Percentiles rank a stretch among this genome's conserved stretches.
Evolutionary conservation across 805 yeast species (phyloP).

Genomic region (Wickerhamiella nectarea): DNA sequence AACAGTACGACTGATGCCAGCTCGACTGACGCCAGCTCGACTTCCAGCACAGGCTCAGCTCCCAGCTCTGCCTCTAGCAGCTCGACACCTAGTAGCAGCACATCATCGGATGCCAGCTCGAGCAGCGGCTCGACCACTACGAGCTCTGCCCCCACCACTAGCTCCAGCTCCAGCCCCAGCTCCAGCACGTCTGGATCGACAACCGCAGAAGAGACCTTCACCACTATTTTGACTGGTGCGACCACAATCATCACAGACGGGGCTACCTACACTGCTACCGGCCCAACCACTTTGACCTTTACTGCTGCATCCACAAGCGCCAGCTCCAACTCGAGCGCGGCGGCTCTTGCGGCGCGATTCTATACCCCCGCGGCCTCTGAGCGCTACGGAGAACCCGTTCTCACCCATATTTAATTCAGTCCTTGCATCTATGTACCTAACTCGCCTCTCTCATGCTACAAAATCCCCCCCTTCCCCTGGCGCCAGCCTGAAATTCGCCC

Average conservation of each 20-base stretch:
- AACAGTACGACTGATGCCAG: not conserved
- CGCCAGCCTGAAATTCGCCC: too few species aligned
- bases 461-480: too few species aligned
- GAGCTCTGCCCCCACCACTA: too few species aligned
- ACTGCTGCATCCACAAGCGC: too few species aligned
- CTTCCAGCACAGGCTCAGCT: not conserved
- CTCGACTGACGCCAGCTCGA: not conserved
- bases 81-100: not conserved
- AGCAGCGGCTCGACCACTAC: not conserved
- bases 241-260: too few species aligned
- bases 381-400: not conserved
- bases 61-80: not conserved
- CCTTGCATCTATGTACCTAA: not conserved
- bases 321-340: not conserved
- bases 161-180: too few species aligned
- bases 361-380: not conserved
- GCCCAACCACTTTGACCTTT: too few species aligned
- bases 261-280: too few species aligned
- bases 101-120: not conserved
- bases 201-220: too few species aligned
- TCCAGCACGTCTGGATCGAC: too few species aligned
- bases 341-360: not conserved
- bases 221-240: too few species aligned
- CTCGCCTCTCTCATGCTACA: too few species aligned
- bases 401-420: not conserved